Evolutionary conservation across 257 asterid genomes (phyloP), one percentile per base, ranked within the genome.

Genomic region (Solanum microdontum): DNA sequence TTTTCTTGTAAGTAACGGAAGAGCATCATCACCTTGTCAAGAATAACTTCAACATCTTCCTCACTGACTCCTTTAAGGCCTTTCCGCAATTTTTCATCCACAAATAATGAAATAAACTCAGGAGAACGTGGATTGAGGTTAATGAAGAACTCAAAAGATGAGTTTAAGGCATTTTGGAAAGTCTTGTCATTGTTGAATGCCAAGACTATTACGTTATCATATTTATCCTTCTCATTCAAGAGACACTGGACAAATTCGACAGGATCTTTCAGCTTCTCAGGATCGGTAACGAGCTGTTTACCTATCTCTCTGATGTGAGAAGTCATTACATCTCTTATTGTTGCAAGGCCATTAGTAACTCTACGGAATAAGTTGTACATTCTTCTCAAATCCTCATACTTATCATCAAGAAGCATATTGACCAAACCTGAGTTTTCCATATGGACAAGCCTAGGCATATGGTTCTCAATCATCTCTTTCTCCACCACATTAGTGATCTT

Each of bases 1-100:
- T 96, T 96, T 92, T 96, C 99, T 93, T 95, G 98, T 85, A 96
- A 94, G 91, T 96, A 95, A 45, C 98, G 95, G 93, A 96, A 94
- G 89, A 96, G 86, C 92, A 93, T 95, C 98, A 96, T 96, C 82
- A 96, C 98, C 92, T 95, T 93, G 91, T 96, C 99, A 36, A 96
- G 97, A 86, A 96, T 91, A 69, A 87, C 88, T 89, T 95, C 99
- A 30, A 94, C 92, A 37, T 96, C 99, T 85, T 96, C 99, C 84
- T 96, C 99, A 87, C 95, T 95, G 85, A 91, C 95, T 45, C 98
- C 98, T 91, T 94, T 93, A 88, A 95, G 91, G 39, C 99, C 97
- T 90, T 94, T 94, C 34, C 98, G 93, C 89, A 96, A 93, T 84
- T 95, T 94, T 86, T 94, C 97, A 87, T 96, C 99, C 90, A 96